Conservation (phyloP, 202 grass and related monocot species). For the Dendrocalamus latiflorus region DNA sequence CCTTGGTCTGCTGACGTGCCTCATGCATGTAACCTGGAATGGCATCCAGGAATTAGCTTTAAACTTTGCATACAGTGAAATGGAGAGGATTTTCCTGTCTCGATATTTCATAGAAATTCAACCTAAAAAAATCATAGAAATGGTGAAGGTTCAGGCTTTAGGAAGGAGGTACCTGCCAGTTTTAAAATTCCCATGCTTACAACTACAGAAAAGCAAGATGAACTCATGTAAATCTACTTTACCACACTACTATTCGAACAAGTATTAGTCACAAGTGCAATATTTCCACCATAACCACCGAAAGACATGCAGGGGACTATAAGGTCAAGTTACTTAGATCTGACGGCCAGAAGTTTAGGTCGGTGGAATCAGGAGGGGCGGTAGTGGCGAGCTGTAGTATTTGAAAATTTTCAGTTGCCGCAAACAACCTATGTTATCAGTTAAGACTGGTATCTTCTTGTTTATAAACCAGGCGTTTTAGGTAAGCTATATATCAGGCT, state of each 20-base stretch:
- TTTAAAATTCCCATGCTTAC: neutral
- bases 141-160: neutral
- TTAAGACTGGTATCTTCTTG: neutral
- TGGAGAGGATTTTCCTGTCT: neutral
- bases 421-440: no score
- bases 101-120: neutral
- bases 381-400: neutral
- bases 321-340: no score
- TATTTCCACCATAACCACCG: no score
- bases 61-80: neutral
- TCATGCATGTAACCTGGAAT: conserved; percentile 65
- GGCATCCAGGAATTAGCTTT: neutral
- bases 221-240: neutral
- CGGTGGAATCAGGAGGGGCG: neutral
- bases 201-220: neutral
- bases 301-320: no score
- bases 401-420: neutral
- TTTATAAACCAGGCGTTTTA: neutral
- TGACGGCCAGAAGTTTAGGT: no score
- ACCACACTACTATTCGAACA: neutral
- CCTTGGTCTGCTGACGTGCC: conserved; percentile 29
- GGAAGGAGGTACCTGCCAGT: neutral
- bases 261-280: neutral
- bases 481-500: neutral
- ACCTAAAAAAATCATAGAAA: neutral